Evolutionary conservation across 805 yeast genomes (phyloP).

Genomic region (Cyberlindnera subsufficiens): DNA sequence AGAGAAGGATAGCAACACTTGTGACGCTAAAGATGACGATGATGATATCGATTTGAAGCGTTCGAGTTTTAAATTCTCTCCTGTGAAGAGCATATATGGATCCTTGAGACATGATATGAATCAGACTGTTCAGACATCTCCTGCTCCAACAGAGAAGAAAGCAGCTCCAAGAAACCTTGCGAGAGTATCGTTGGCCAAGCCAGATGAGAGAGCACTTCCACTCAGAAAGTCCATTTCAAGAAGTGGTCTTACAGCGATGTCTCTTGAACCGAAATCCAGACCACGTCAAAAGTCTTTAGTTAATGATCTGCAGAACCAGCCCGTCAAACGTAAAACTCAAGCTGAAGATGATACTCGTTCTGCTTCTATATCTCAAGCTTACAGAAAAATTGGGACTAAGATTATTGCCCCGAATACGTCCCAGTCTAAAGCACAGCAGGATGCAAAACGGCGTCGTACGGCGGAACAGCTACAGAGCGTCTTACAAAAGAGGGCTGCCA

Average conservation of each 20-base stretch:
- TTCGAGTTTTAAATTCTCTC: constrained; percentile 18
- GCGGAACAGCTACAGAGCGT: constrained; percentile 17
- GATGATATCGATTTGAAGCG: constrained; percentile 11
- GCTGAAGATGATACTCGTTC: constrained; percentile 15
- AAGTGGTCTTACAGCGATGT: constrained; percentile 15
- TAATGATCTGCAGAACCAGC: constrained; percentile 8
- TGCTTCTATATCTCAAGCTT: constrained; percentile 9
- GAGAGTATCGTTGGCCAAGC: constrained; percentile 19
- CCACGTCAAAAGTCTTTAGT: constrained; percentile 16
- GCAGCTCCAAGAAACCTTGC: constrained; percentile 15
- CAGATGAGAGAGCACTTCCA: constrained; percentile 13
- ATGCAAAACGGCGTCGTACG: constrained; percentile 23
- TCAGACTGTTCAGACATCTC: constrained; percentile 7
- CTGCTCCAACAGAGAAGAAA: constrained; percentile 3
- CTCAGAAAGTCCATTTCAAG: constrained; percentile 14
- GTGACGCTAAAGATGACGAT: background rate
- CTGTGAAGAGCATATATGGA: constrained; percentile 24
- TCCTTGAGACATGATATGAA: constrained; percentile 21
- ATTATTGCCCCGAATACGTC: constrained; percentile 16
- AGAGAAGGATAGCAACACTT: background rate
- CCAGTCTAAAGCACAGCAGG: constrained; percentile 16
- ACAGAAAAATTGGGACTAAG: constrained; percentile 21
- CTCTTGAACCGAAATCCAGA: constrained; percentile 15
- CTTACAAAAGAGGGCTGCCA: constrained; percentile 18
- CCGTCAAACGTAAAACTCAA: constrained; percentile 15